Base-by-base conservation (phyloP, 306 rosid genomes). In the Cyamopsis tetragonoloba region DNA sequence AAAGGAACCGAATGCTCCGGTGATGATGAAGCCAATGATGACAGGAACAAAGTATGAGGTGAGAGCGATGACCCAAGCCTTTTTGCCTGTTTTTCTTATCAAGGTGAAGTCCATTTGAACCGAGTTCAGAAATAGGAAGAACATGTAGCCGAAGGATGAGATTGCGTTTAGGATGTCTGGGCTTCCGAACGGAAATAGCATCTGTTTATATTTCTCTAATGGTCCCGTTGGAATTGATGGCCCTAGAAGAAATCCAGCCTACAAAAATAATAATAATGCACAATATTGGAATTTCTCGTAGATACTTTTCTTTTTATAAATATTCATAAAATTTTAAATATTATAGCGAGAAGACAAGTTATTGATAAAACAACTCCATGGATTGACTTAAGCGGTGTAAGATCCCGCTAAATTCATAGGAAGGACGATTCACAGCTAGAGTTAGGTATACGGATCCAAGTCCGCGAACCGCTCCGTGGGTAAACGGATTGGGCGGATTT, bases 61-160 rank as follows among this genome's bases (percentile, higher is more conserved):
- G 0, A 82, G 9, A 2, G 80, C 90, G 0, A 68, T 75, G 0
- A 66, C 23, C 49, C 81, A 19, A 0, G 81, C 43, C 62, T 83
- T 89, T 20, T 55, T 71, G 1, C 87, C 91, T 0, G 80, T 62
- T 44, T 31, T 83, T 0, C 13, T 15, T 4, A 77, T 57, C 79
- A 79, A 27, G 4, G 75, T 64, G 10, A 79, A 18, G 17, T 89
- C 88, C 87, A 83, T 81, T 55, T 81, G 50, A 9, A 76, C 91
- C 0, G 77, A 75, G 3, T 39, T 63, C 0, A 77, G 11, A 18
- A 89, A 87, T 7, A 77, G 1, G 47, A 57, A 81, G 8, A 79
- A 62, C 1, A 20, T 1, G 41, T 57, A 85, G 0, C 86, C 91
- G 0, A 72, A 32, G 0, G 27, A 7, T 2, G 86, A 27, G 8